A percentile compares a stretch with the other conserved stretches of the same genome.
phyloP scores from a whole-genome alignment of 73 alveolate species.

The Paramecium sexaurelia region DNA sequence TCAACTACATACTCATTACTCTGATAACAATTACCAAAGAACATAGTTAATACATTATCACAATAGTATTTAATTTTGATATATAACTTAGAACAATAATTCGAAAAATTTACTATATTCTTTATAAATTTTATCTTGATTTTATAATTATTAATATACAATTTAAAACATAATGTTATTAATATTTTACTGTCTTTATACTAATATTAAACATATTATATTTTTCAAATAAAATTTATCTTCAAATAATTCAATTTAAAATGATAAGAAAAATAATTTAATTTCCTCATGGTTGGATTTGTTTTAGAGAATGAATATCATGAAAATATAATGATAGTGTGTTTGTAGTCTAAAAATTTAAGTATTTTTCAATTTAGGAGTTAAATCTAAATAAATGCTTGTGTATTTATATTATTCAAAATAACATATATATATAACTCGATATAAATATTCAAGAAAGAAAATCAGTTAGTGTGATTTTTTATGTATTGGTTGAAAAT shows the following conservation, averaged over 20 bases:
- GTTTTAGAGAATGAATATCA: too few species aligned
- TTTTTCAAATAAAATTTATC: background rate
- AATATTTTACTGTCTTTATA: background rate
- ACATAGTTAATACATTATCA: too few species aligned
- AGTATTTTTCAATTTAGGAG: background rate
- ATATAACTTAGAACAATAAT: too few species aligned
- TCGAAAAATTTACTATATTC: too few species aligned
- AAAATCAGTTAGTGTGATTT: background rate
- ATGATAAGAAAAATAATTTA: background rate
- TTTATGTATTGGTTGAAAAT: background rate
- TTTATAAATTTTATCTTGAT: background rate
- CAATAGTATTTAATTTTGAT: too few species aligned
- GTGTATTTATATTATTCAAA: background rate
- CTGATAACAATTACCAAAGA: too few species aligned
- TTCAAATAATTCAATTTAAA: background rate
- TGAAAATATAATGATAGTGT: too few species aligned
- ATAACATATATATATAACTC: slow-evolving; percentile 28
- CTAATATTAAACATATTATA: background rate
- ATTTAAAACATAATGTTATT: background rate
- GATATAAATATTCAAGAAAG: background rate
- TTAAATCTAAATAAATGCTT: background rate
- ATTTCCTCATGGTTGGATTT: too few species aligned
- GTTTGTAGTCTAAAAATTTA: background rate
- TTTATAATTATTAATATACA: background rate
- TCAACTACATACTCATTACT: too few species aligned